phyloP scores from a whole-genome alignment of 2,329 filamentous ascomycete species.

The Ascochyta clinopodiicola region DNA sequence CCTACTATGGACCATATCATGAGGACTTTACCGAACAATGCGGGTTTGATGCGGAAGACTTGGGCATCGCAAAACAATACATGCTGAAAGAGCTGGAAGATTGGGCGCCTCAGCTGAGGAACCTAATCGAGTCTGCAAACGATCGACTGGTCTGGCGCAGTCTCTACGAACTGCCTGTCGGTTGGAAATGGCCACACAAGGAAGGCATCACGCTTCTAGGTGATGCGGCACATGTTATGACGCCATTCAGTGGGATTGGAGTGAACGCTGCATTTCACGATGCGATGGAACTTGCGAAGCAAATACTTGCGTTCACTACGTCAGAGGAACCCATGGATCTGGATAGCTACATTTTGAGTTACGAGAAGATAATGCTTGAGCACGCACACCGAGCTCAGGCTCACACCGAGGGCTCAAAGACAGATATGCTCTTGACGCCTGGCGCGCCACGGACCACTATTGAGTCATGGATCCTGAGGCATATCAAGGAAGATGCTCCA shows the following conservation, averaged over 20 bases:
- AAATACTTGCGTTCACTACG: slow-evolving; percentile 38
- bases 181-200: slow-evolving; percentile 46
- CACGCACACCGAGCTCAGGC: slow-evolving; percentile 44
- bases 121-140: slow-evolving; percentile 33
- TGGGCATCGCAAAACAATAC: slow-evolving; percentile 21
- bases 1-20: slow-evolving; percentile 26
- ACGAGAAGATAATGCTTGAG: slow-evolving; percentile 50
- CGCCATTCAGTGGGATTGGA: slow-evolving; percentile 47
- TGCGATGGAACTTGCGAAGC: slow-evolving; percentile 41
- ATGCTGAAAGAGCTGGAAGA: slow-evolving; percentile 33
- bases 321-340: slow-evolving; percentile 21
- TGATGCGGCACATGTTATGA: slow-evolving; percentile 52
- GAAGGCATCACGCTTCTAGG: slow-evolving; percentile 50
- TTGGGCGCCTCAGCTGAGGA: slow-evolving; percentile 40
- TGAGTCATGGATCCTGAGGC: slow-evolving; percentile 40
- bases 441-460: slow-evolving; percentile 55
- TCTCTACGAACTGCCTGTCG: slow-evolving; percentile 51
- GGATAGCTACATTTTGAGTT: slow-evolving; percentile 34
- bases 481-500: slow-evolving; percentile 21
- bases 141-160: slow-evolving; percentile 31
- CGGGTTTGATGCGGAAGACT: slow-evolving; percentile 30
- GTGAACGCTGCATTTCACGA: slow-evolving; percentile 50
- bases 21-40: slow-evolving; percentile 33
- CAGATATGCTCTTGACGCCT: slow-evolving; percentile 57
- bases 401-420: slow-evolving; percentile 54